Percentiles rank a stretch among this genome's conserved stretches.
phyloP scores from a whole-genome alignment of 345 rosid species.

The Sisymbrium irio region DNA sequence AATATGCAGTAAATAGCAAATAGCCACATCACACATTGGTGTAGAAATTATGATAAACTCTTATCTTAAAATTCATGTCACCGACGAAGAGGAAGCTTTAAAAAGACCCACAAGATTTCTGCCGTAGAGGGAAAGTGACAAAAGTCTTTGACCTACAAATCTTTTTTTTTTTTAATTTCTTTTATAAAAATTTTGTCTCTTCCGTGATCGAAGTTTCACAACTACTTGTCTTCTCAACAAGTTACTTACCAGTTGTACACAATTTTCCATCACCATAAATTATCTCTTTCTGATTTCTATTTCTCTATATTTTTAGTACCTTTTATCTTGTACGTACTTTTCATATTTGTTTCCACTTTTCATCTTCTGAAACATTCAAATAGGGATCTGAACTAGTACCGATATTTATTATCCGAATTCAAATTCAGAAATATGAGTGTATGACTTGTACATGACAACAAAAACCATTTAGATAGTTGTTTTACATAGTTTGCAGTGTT shows the following conservation, averaged over 20 bases:
- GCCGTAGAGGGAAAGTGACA: slow-evolving; percentile 32
- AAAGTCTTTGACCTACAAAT: slow-evolving; percentile 25
- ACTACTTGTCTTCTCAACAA: slow-evolving; percentile 20
- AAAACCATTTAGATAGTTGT: no score
- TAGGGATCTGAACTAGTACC: neutral
- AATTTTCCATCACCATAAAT: neutral
- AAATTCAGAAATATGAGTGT: neutral
- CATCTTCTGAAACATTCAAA: neutral
- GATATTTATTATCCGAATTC: neutral
- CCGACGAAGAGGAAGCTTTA: slow-evolving; percentile 33
- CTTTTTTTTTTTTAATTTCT: neutral
- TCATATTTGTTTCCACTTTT: neutral
- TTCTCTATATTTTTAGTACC: neutral
- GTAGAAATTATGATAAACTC: slow-evolving; percentile 2
- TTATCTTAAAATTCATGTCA: slow-evolving; percentile 15
- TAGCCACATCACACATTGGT: slow-evolving; percentile 11
- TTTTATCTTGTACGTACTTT: no score
- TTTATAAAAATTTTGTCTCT: slow-evolving; percentile 6
- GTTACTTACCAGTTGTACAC: slow-evolving; percentile 6
- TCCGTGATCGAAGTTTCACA: slow-evolving; percentile 32
- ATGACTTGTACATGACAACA: no score
- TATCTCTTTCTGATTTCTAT: neutral
- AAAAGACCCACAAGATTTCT: slow-evolving; percentile 32
- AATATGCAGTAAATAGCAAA: neutral
- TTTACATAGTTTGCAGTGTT: no score